Percentiles rank a stretch among this genome's conserved stretches.
Evolutionary conservation across 768 basidiomycete species (phyloP).

Genomic region (Podaxis sp.): DNA sequence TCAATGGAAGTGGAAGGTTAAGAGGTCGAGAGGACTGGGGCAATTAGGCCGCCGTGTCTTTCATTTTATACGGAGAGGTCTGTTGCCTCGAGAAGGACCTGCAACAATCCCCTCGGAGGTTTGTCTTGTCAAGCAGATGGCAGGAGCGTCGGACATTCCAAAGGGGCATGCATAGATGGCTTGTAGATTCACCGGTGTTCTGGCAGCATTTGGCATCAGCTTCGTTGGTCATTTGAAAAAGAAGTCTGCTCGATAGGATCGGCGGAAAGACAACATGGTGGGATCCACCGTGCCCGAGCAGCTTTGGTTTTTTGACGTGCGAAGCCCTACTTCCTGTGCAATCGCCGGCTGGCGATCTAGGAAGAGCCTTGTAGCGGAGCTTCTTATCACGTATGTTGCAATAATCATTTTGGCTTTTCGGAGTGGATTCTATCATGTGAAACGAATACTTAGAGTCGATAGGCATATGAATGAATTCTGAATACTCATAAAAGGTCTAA

Average conservation of each 20-base stretch:
- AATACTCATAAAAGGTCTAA: background rate
- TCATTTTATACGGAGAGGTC: background rate
- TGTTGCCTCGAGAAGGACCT: background rate
- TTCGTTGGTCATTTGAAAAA: background rate
- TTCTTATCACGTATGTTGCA: background rate
- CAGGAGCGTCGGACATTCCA: background rate
- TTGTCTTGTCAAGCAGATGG: background rate
- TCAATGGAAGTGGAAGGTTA: background rate
- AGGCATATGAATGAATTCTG: background rate
- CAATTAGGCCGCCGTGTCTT: background rate
- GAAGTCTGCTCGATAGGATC: background rate
- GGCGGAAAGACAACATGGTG: background rate
- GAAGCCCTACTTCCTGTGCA: background rate
- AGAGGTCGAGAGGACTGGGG: background rate
- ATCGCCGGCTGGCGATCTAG: background rate
- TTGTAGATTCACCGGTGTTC: background rate
- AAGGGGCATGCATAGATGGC: background rate
- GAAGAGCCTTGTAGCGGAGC: background rate
- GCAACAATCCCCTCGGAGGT: background rate
- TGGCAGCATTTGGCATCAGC: background rate
- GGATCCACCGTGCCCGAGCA: background rate
- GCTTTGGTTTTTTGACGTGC: background rate
- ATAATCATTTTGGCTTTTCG: background rate
- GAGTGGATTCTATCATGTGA: background rate
- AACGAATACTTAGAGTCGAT: background rate